Evolutionary conservation across 23 red algal species (phyloP).

Genomic region (Gracilaria gracilis): DNA sequence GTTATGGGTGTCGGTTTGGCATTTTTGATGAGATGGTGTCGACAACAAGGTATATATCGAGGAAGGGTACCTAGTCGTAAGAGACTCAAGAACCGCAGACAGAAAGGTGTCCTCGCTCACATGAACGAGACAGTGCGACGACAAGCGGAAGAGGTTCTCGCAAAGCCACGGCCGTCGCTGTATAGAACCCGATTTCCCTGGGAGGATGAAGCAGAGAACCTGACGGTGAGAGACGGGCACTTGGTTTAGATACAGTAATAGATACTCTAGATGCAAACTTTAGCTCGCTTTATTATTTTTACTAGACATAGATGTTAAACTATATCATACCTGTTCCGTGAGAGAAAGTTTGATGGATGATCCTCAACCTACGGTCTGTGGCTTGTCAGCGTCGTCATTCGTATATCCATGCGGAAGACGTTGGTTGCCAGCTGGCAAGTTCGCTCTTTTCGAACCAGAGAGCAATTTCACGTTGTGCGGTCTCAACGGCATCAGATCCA

Average conservation of each 20-base stretch:
- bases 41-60: slow-evolving; percentile 47
- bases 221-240: slow-evolving; percentile 6
- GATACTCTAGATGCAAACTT: neutral
- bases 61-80: slow-evolving; percentile 14
- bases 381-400: slow-evolving; percentile 45
- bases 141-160: slow-evolving; percentile 26
- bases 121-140: neutral
- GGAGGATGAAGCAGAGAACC: neutral
- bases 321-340: neutral
- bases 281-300: neutral
- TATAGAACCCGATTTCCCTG: neutral
- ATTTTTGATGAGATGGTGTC: slow-evolving; percentile 62
- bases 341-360: neutral
- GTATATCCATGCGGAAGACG: slow-evolving; percentile 88
- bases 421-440: slow-evolving; percentile 70
- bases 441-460: slow-evolving; percentile 93
- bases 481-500: slow-evolving; percentile 94
- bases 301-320: neutral
- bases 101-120: neutral
- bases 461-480: slow-evolving; percentile 90
- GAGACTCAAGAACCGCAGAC: neutral
- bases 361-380: neutral
- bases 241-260: neutral
- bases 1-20: slow-evolving; percentile 53
- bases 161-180: neutral